Percentiles rank a stretch among this genome's conserved stretches.
These are phyloP conservation scores for Claviceps capensis DNA, from an alignment of 2,329 filamentous ascomycete genomes.

Conservation along the genomic window DNA sequence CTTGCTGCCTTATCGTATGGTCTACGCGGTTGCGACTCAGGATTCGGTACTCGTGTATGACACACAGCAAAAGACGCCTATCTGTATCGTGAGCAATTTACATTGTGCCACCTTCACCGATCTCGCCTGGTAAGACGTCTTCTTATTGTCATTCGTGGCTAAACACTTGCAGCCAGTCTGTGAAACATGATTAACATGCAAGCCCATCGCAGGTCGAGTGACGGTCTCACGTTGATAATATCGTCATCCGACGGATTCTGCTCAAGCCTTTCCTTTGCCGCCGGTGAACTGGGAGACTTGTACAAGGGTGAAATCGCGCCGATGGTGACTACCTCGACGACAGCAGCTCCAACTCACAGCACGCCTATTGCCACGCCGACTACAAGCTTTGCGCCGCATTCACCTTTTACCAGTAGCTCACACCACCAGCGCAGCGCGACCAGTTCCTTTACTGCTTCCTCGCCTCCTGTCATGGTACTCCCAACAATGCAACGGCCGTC, in stretches of 20 bases:
- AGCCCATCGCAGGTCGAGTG: slow-evolving; percentile 28
- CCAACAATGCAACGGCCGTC: slow-evolving; percentile 53
- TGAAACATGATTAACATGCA: slow-evolving; percentile 14
- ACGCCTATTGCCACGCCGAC: slow-evolving; percentile 62
- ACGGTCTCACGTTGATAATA: slow-evolving; percentile 56
- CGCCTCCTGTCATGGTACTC: slow-evolving; percentile 40
- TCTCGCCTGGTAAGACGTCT: slow-evolving; percentile 62
- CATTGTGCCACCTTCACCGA: slow-evolving; percentile 98
- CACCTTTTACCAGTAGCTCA: slow-evolving; percentile 35
- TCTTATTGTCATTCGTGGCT: background rate
- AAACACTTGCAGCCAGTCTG: background rate
- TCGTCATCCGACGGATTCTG: slow-evolving; percentile 98
- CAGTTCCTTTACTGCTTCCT: slow-evolving; percentile 44
- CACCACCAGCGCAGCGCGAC: slow-evolving; percentile 43
- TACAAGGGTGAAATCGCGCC: slow-evolving; percentile 57
- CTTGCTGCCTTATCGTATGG: slow-evolving; percentile 76
- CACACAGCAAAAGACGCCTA: slow-evolving; percentile 86
- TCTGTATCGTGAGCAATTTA: slow-evolving; percentile 91
- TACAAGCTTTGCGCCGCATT: slow-evolving; percentile 46
- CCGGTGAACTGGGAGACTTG: slow-evolving; percentile 71
- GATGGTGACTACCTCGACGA: slow-evolving; percentile 21
- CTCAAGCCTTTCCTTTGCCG: slow-evolving; percentile 71
- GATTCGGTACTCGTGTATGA: slow-evolving; percentile 92
- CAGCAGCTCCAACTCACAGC: slow-evolving; percentile 40
- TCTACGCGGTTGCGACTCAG: slow-evolving; percentile 94